A percentile compares a stretch with the other conserved stretches of the same genome.
Evolutionary conservation across 2,329 filamentous ascomycete species (phyloP).

Genomic region (Diaporthe sp.): DNA sequence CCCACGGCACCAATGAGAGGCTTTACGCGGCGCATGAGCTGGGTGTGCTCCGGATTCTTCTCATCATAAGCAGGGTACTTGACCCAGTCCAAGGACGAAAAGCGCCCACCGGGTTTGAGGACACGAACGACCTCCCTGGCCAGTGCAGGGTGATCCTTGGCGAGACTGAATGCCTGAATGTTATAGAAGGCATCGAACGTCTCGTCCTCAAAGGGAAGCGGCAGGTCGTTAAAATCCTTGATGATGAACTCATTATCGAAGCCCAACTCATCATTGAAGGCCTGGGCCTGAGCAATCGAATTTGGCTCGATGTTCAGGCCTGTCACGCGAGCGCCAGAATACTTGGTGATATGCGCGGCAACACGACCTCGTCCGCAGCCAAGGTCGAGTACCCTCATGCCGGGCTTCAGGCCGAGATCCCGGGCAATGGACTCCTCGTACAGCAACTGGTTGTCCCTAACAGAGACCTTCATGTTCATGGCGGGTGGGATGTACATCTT

Average conservation of each 20-base stretch:
- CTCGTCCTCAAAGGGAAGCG: slow-evolving; percentile 62
- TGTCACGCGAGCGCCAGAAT: slow-evolving; percentile 60
- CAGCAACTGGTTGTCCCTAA: slow-evolving; percentile 65
- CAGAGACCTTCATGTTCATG: slow-evolving; percentile 62
- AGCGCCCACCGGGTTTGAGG: slow-evolving; percentile 62
- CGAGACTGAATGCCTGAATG: slow-evolving; percentile 69
- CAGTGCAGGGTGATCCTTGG: slow-evolving; percentile 60
- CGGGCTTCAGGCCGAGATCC: slow-evolving; percentile 58
- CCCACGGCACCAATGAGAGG: slow-evolving; percentile 67
- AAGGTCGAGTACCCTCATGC: slow-evolving; percentile 63
- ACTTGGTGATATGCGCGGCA: slow-evolving; percentile 65
- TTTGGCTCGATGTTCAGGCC: slow-evolving; percentile 68
- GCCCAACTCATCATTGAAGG: slow-evolving; percentile 58
- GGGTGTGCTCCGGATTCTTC: slow-evolving; percentile 58
- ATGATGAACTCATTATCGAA: slow-evolving; percentile 61
- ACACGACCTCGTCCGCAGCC: slow-evolving; percentile 66
- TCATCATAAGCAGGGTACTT: slow-evolving; percentile 63
- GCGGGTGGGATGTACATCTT: slow-evolving; percentile 70
- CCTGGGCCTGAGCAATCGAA: slow-evolving; percentile 60
- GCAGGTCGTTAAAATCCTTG: slow-evolving; percentile 64
- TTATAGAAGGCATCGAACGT: slow-evolving; percentile 67
- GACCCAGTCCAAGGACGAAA: slow-evolving; percentile 66
- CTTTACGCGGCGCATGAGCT: slow-evolving; percentile 67
- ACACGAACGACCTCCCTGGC: slow-evolving; percentile 63
- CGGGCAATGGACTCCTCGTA: slow-evolving; percentile 64